Evolutionary conservation across 1,139 yeast genomes (phyloP).

Genomic region (Chernovozyma sophiae-reginae): DNA sequence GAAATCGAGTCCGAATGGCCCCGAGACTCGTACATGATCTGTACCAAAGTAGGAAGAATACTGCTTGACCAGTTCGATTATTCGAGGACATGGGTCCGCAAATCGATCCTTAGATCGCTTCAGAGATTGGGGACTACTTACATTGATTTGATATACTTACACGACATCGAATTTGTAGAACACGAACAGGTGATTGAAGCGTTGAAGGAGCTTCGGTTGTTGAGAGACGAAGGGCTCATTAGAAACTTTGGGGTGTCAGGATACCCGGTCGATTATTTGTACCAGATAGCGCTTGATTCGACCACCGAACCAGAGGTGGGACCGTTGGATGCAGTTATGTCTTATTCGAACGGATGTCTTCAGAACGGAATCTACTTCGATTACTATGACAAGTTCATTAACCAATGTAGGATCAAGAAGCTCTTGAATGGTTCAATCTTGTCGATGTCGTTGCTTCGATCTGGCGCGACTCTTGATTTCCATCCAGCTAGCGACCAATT

Average conservation of each 20-base stretch:
- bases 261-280: slow-evolving; percentile 72
- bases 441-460: slow-evolving; percentile 80
- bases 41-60: slow-evolving; percentile 86
- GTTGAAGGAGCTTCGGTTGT: slow-evolving; percentile 48
- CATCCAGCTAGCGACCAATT: slow-evolving; percentile 77
- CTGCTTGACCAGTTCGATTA: slow-evolving; percentile 71
- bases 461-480: slow-evolving; percentile 63
- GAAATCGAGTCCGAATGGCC: slow-evolving; percentile 38
- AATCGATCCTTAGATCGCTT: slow-evolving; percentile 64
- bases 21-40: slow-evolving; percentile 64
- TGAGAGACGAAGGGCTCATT: slow-evolving; percentile 65
- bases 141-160: slow-evolving; percentile 78
- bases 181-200: slow-evolving; percentile 58
- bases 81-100: slow-evolving; percentile 52
- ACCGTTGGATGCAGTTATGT: slow-evolving; percentile 66
- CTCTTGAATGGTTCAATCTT: slow-evolving; percentile 80
- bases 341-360: slow-evolving; percentile 78
- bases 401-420: slow-evolving; percentile 51
- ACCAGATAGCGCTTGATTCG: slow-evolving; percentile 36
- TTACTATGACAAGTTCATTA: slow-evolving; percentile 45
- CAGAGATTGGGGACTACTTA: slow-evolving; percentile 61
- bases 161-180: slow-evolving; percentile 81
- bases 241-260: slow-evolving; percentile 78
- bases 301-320: slow-evolving; percentile 31
- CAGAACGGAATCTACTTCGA: slow-evolving; percentile 64